Base-by-base conservation (phyloP, 257 asterid species). In the Mitragyna speciosa region DNA sequence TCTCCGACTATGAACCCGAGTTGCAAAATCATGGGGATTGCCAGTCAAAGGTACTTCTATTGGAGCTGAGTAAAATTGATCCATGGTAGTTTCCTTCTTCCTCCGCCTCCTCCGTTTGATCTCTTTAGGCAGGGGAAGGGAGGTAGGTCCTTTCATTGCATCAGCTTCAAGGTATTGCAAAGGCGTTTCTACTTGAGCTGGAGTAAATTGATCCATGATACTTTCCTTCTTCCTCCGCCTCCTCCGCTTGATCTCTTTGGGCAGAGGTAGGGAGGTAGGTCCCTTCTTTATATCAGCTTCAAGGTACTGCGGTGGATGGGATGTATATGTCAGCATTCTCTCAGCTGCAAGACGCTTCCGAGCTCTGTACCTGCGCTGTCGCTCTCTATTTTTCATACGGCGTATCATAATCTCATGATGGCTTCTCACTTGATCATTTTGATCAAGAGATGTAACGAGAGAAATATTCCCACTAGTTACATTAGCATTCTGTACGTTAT, bases 351-450 rank as follows among this genome's bases (percentile, higher is more conserved):
- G 92, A 48, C 97, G 95, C 85, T 94, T 94, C 61, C 97, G 87
- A 81, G 95, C 98, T 84, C 98, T 91, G 75, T 94, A 94, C 78
- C 97, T 87, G 67, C 97, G 97, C 72, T 94, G 97, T 80, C 98
- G 87, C 78, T 94, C 98, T 67, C 97, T 89, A 77, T 91, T 94
- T 86, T 94, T 94, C 73, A 94, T 73, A 68, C 98, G 95, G 45
- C 94, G 96, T 30, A 80, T 89, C 89, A 87, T 86, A 64, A 82
- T 26, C 30, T 91, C 98, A 64, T 88, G 89, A 54, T 82, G 83
- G 76, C 76, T 86, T 68, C 77, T 39, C 59, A 68, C 79, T 47
- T 83, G 79, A 70, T 85, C 91, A 39, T 83, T 86, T 68, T 85
- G 90, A 78, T 82, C 89, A 52, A 70, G 70, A 85, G 89, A 89